Evolutionary conservation across 2,329 filamentous ascomycete genomes (phyloP).

Genomic region (Trichoderma atroviride): DNA sequence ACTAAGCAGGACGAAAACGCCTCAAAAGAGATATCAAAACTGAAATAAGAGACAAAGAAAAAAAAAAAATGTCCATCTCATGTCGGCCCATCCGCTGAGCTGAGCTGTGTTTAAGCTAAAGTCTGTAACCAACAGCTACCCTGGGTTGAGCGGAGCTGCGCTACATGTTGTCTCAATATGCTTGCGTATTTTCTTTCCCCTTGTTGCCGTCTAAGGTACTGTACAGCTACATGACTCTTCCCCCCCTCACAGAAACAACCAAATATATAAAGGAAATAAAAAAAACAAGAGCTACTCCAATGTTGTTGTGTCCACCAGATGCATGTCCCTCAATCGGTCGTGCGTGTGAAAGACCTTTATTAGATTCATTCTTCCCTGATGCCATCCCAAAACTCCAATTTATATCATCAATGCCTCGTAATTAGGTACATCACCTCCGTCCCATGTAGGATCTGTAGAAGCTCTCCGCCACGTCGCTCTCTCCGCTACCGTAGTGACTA

Average conservation of each 20-base stretch:
- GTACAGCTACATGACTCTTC: conserved; percentile 43
- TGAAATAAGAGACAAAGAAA: neutral
- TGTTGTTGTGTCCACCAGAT: conserved; percentile 28
- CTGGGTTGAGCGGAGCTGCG: neutral
- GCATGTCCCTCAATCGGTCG: conserved; percentile 13
- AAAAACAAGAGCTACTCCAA: conserved; percentile 17
- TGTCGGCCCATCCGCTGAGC: neutral
- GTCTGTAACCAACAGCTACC: neutral
- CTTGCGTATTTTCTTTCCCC: conserved; percentile 5
- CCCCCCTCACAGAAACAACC: neutral
- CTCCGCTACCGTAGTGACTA: conserved; percentile 59
- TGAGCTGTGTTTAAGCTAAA: conserved; percentile 21
- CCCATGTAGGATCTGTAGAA: conserved; percentile 91
- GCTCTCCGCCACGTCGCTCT: conserved; percentile 77
- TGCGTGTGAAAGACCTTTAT: conserved; percentile 26
- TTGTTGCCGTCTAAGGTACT: conserved; percentile 37
- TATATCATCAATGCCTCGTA: conserved; percentile 29
- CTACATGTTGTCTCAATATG: conserved; percentile 5
- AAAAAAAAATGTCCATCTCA: conserved; percentile 24
- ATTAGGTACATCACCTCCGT: conserved; percentile 54
- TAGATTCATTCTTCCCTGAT: conserved; percentile 27
- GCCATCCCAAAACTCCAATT: conserved; percentile 27
- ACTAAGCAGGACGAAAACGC: conserved; percentile 45
- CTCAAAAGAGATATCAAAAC: neutral
- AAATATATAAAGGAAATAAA: conserved; percentile 3